Percentiles rank a stretch among this genome's conserved stretches.
Conservation (phyloP, 495 filamentous ascomycete genomes). For the Bacidia rubella region DNA sequence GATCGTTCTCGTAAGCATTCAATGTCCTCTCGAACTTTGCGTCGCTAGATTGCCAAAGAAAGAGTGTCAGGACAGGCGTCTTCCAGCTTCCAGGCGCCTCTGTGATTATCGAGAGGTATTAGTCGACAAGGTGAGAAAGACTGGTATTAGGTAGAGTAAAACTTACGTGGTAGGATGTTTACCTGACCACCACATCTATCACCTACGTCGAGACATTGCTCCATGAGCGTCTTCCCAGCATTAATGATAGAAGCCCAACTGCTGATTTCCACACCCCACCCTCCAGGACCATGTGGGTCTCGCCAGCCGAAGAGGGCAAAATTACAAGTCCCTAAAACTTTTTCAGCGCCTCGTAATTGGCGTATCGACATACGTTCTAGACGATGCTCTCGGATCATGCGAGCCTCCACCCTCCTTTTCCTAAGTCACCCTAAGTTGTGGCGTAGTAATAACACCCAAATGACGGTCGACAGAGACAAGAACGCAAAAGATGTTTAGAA, state of each 20-base stretch:
- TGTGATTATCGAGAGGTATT: background rate
- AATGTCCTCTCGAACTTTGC: background rate
- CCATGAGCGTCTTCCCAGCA: background rate
- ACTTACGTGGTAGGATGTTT: background rate
- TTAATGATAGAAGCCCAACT: background rate
- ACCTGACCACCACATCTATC: background rate
- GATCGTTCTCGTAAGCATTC: constrained; percentile 4
- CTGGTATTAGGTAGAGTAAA: background rate
- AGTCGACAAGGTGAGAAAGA: background rate
- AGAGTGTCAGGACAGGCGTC: background rate
- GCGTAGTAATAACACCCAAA: background rate
- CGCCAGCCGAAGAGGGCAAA: constrained; percentile 3
- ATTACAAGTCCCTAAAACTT: constrained; percentile 1
- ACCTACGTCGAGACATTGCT: background rate
- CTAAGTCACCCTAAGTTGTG: background rate
- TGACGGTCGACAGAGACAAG: background rate
- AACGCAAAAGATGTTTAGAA: background rate
- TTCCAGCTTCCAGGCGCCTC: background rate
- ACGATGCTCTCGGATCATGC: background rate
- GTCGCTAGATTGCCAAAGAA: background rate
- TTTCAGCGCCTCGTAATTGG: no score
- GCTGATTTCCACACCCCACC: constrained; percentile 2
- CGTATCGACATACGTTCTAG: no score
- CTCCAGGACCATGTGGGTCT: background rate
- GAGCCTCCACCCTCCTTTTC: background rate